Evolutionary conservation across 169 alveolate species (phyloP).

Genomic region (Plasmodium knowlesi): DNA sequence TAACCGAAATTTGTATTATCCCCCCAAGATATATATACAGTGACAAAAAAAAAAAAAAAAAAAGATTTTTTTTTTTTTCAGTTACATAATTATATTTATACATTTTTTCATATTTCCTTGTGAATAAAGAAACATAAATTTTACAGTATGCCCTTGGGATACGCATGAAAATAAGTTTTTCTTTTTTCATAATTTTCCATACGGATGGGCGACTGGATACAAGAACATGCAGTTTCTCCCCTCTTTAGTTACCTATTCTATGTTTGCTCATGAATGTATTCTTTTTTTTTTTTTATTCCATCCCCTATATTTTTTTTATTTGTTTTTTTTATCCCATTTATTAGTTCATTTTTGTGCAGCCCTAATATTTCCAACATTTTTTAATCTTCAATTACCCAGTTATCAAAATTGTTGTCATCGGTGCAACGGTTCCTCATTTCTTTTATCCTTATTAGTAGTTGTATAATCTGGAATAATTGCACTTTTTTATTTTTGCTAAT

Average conservation of each 20-base stretch:
- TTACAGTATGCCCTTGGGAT: conserved; percentile 4
- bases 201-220: neutral
- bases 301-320: neutral
- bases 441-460: neutral
- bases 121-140: neutral
- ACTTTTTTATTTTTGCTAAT: neutral
- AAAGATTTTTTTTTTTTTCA: neutral
- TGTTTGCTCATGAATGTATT: neutral
- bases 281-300: neutral
- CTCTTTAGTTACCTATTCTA: neutral
- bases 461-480: neutral
- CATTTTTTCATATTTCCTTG: neutral
- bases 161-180: neutral
- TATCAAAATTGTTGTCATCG: neutral
- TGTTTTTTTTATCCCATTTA: neutral
- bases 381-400: neutral
- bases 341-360: neutral
- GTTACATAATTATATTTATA: neutral
- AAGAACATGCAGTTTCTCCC: neutral
- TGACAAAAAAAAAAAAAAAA: neutral
- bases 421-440: neutral
- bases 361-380: neutral
- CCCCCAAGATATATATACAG: neutral
- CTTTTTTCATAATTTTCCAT: neutral
- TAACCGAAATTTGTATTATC: neutral